A percentile compares a stretch with the other conserved stretches of the same genome.
These are phyloP conservation scores for Oryza coarctata DNA, from an alignment of 176 grass and related monocot species.

Conservation along the genomic window DNA sequence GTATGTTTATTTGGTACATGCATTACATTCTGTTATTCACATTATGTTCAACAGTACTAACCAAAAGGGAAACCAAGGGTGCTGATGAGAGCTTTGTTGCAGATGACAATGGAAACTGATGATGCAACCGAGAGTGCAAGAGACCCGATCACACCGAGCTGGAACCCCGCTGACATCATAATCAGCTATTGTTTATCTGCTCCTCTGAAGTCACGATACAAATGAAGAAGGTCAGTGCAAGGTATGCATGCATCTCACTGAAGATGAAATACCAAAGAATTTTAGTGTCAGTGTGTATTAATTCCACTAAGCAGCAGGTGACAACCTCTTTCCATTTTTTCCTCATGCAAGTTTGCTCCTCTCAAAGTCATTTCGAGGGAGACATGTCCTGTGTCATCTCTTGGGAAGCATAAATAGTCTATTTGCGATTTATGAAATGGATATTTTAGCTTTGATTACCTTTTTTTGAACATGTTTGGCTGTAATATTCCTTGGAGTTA, in stretches of 20 bases:
- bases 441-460: background rate
- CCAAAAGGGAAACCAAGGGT: constrained; percentile 95
- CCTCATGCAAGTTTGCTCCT: too few species aligned
- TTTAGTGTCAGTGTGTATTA: background rate
- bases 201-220: constrained; percentile 41
- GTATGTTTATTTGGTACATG: constrained; percentile 29
- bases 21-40: constrained; percentile 22
- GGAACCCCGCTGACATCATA: constrained; percentile 69
- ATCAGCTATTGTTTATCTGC: constrained; percentile 37
- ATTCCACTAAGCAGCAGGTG: constrained; percentile 2
- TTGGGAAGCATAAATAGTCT: background rate
- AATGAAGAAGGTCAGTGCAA: constrained; percentile 37
- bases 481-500: background rate
- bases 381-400: too few species aligned
- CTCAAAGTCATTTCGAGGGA: too few species aligned
- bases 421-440: background rate
- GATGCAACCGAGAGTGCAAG: constrained; percentile 86
- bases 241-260: constrained; percentile 18
- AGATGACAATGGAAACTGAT: constrained; percentile 96
- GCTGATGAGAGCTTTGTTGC: constrained; percentile 99
- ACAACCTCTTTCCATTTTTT: background rate
- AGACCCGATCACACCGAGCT: constrained; percentile 82
- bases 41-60: constrained; percentile 37
- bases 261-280: background rate
- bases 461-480: too few species aligned